Percentiles rank a stretch among this genome's conserved stretches.
Evolutionary conservation across 2,329 filamentous ascomycete species (phyloP).

Genomic region (Ceratocystis variospora): DNA sequence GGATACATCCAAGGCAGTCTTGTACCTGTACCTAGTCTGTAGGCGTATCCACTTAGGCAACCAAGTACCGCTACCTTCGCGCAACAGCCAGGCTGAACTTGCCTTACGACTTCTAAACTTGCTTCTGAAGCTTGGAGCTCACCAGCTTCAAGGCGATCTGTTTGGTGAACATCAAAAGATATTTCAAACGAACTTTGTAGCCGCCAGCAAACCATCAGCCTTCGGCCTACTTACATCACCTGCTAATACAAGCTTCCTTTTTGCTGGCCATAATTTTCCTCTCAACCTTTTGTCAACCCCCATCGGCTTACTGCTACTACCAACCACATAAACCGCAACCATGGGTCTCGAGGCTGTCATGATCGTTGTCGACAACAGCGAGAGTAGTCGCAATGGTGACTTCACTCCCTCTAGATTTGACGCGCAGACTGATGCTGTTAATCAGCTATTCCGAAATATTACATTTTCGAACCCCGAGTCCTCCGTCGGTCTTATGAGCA

Average conservation of each 20-base stretch:
- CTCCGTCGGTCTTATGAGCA: slow-evolving; percentile 94
- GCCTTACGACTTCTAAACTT: slow-evolving; percentile 17
- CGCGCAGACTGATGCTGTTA: slow-evolving; percentile 88
- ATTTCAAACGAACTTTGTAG: not conserved
- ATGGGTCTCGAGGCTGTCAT: slow-evolving; percentile 99
- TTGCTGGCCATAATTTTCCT: not conserved
- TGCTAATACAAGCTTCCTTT: not conserved
- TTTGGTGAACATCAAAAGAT: slow-evolving; percentile 15
- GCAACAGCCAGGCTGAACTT: slow-evolving; percentile 16
- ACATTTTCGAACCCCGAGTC: slow-evolving; percentile 93
- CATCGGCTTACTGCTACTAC: slow-evolving; percentile 7
- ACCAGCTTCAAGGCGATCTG: slow-evolving; percentile 16
- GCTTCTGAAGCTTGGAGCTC: slow-evolving; percentile 9
- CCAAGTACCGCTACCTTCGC: not conserved
- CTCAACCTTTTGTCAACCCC: not conserved
- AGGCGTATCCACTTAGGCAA: not conserved
- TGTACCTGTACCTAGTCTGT: not conserved
- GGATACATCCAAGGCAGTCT: not conserved
- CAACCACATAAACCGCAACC: slow-evolving; percentile 35
- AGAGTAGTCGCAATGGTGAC: slow-evolving; percentile 95
- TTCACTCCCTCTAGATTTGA: slow-evolving; percentile 85
- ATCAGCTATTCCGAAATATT: slow-evolving; percentile 89
- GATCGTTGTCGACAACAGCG: slow-evolving; percentile 99
- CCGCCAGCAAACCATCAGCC: not conserved
- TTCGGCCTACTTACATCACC: not conserved